Evolutionary conservation across 768 basidiomycete genomes (phyloP), one percentile per base, ranked within the genome.

Genomic region (Pisolithus tinctorius): DNA sequence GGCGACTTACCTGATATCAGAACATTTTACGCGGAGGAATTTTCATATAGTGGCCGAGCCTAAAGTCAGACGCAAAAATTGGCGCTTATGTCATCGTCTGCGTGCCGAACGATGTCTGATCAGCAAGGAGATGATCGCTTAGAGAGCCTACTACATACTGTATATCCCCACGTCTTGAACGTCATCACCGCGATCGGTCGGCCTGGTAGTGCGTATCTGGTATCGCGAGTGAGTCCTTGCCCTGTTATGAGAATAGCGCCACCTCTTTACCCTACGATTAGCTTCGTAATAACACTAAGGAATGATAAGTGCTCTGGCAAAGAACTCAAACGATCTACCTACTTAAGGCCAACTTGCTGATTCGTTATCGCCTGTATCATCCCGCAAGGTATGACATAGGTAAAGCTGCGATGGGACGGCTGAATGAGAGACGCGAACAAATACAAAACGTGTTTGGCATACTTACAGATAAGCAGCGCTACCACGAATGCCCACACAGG

Each of bases 311-410:
- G 20, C 26, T 6, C 9, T 16, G 25, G 10, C 5, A 31, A 8
- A 9, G 11, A 29, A 52, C 42, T 3, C 4, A 17, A 16, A 17
- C 2, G 25, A 20, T n/a, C 10, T 1, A 51, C 63, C n/a, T 45
- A 71, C 69, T 77, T 79, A 10, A 79, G 63, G 61, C 75, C 85
- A 49, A 88, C 74, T 65, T 88, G 84, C 59, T 86, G 82, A 64
- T 90, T 90, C 29, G 88, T 90, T 56, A 88, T 80, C 1, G 86
- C 86, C 58, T 88, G 82, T 53, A 90, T 87, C 79, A 72, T 69
- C 57, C 85, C 87, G 49, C 85, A 80, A 11, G 91, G 91, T 44
- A 93, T 79, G 52, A 84, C 76, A 58, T 90, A 91, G 58, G 85
- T 61, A 57, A 71, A 75, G 80, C 68, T 69, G 52, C 20, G 60